Percentiles rank a stretch among this genome's conserved stretches.
Conservation (phyloP, 1,284 basidiomycete genomes). For the Tylopilus orsonianus region DNA sequence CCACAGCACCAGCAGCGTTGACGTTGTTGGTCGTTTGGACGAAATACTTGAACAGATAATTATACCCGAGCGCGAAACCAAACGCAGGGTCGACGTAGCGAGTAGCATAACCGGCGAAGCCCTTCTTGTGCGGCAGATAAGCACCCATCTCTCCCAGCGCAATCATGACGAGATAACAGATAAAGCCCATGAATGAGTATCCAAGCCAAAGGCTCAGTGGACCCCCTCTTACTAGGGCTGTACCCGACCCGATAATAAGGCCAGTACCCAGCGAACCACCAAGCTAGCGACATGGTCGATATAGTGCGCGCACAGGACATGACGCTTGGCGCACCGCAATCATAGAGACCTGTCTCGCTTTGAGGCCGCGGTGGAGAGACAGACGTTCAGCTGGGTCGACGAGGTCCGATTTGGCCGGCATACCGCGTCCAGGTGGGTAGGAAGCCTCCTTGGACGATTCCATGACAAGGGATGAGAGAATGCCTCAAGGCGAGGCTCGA, state of each 20-base stretch:
- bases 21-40: constrained; percentile 11
- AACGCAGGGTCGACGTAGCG: constrained; percentile 52
- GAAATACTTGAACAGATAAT: constrained; percentile 23
- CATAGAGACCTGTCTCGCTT: constrained; percentile 37
- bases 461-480: neutral
- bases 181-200: constrained; percentile 25
- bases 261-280: constrained; percentile 7
- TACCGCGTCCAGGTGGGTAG: neutral
- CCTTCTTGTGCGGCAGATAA: constrained; percentile 42
- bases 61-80: constrained; percentile 46
- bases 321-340: constrained; percentile 22
- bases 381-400: constrained; percentile 1
- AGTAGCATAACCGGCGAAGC: constrained; percentile 43
- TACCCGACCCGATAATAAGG: constrained; percentile 24
- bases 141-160: constrained; percentile 40
- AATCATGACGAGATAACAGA: constrained; percentile 37
- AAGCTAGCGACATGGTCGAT: constrained; percentile 13
- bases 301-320: constrained; percentile 4
- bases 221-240: constrained; percentile 27
- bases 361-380: constrained; percentile 32
- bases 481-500: neutral
- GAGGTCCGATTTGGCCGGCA: neutral
- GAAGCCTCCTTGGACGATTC: neutral
- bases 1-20: constrained; percentile 10
- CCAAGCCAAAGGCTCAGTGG: constrained; percentile 26